Evolutionary conservation across 345 rosid genomes (phyloP).

Genomic region (Sapria himalayana): DNA sequence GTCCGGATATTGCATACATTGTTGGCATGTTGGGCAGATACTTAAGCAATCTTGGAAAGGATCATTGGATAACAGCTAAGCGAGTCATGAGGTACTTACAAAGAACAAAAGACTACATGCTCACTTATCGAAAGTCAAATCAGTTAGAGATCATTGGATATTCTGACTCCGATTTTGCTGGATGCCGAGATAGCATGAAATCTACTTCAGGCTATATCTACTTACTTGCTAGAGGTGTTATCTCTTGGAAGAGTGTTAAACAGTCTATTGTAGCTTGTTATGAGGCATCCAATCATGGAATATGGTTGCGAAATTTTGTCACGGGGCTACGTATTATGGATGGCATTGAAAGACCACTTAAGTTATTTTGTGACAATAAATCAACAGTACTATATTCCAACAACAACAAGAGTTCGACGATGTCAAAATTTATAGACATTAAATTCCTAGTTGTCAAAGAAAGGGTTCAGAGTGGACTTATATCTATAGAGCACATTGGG

Average conservation of each 20-base stretch:
- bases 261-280: background rate
- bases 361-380: background rate
- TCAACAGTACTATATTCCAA: background rate
- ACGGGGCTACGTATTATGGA: background rate
- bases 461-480: background rate
- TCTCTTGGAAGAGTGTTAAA: background rate
- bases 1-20: background rate
- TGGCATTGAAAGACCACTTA: background rate
- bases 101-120: slow-evolving; percentile 1
- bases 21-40: background rate
- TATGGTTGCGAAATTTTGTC: background rate
- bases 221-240: background rate
- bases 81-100: background rate
- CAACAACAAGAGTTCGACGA: background rate
- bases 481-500: background rate
- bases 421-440: background rate
- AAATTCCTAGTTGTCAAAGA: background rate
- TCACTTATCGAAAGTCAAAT: background rate
- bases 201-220: background rate
- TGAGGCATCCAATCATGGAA: slow-evolving; percentile 1
- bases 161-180: slow-evolving; percentile 1
- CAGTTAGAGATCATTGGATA: background rate
- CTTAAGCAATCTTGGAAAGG: background rate
- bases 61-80: background rate
- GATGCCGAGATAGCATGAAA: slow-evolving; percentile 2